Evolutionary conservation across 2,329 filamentous ascomycete genomes (phyloP).

Genomic region (Cadophora malorum): DNA sequence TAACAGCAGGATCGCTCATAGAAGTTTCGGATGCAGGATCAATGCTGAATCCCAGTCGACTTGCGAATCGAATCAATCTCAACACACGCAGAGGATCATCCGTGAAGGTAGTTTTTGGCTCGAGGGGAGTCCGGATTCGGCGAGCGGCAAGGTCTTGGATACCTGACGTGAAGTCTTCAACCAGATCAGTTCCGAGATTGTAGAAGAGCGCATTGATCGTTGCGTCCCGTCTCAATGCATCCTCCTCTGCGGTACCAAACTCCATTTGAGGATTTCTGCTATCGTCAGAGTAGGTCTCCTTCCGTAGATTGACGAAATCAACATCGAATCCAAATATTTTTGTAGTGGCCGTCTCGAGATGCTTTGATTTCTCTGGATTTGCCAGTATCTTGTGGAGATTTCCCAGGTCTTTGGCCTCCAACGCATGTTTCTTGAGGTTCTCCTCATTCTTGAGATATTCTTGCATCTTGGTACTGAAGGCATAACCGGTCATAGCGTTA

Average conservation of each 20-base stretch:
- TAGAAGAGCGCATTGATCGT: constrained; percentile 97
- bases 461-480: constrained; percentile 73
- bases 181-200: constrained; percentile 77
- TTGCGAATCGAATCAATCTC: constrained; percentile 88
- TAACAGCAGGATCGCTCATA: constrained; percentile 82
- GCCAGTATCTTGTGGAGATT: constrained; percentile 86
- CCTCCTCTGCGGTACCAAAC: constrained; percentile 90
- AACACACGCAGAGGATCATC: constrained; percentile 91
- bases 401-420: constrained; percentile 66
- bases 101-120: constrained; percentile 89
- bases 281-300: constrained; percentile 88
- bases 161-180: constrained; percentile 89
- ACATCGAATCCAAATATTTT: constrained; percentile 86
- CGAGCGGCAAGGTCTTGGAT: constrained; percentile 74
- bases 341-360: constrained; percentile 89
- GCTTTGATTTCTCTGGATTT: constrained; percentile 96
- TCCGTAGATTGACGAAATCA: constrained; percentile 92
- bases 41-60: constrained; percentile 80
- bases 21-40: constrained; percentile 69
- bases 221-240: constrained; percentile 87
- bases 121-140: constrained; percentile 83
- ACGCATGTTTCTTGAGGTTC: constrained; percentile 66
- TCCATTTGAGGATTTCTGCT: constrained; percentile 92
- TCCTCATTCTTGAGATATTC: constrained; percentile 69
- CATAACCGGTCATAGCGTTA: constrained; percentile 82